Evolutionary conservation across 2,329 filamentous ascomycete genomes (phyloP).

Genomic region (Purpureocillium lavendulum): DNA sequence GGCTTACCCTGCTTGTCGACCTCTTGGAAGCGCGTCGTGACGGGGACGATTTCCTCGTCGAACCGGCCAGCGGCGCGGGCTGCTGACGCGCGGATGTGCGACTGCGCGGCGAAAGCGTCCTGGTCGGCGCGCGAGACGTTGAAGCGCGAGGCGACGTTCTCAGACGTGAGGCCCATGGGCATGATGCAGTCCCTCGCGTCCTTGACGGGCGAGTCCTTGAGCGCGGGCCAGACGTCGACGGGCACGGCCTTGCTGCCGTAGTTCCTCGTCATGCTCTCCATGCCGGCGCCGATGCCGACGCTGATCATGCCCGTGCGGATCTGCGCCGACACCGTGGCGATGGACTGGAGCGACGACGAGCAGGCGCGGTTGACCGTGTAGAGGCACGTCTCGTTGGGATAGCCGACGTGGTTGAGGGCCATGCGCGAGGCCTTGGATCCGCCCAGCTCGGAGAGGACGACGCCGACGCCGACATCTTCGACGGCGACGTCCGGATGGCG

Average conservation of each 20-base stretch:
- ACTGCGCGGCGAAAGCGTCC: conserved; percentile 71
- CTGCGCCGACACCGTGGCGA: conserved; percentile 64
- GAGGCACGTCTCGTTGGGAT: conserved; percentile 62
- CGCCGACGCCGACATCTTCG: conserved; percentile 78
- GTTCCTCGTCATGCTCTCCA: conserved; percentile 95
- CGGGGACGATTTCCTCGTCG: conserved; percentile 70
- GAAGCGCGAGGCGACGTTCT: conserved; percentile 79
- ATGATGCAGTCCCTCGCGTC: conserved; percentile 83
- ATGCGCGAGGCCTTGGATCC: conserved; percentile 86
- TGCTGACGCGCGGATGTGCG: conserved; percentile 62
- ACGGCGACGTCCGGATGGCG: conserved; percentile 57
- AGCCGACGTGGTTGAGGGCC: conserved; percentile 80
- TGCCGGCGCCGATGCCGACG: conserved; percentile 74
- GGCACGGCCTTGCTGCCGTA: conserved; percentile 83
- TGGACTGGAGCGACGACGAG: conserved; percentile 66
- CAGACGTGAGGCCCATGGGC: conserved; percentile 85
- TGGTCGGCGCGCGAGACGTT: conserved; percentile 66
- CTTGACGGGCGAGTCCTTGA: conserved; percentile 54
- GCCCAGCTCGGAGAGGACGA: conserved; percentile 84
- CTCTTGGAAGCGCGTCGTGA: conserved; percentile 61
- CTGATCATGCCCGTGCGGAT: conserved; percentile 69
- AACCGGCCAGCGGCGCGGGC: conserved; percentile 66
- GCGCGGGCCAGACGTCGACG: conserved; percentile 66
- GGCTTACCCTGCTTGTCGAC: conserved; percentile 52
- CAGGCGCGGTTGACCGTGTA: conserved; percentile 89